Evolutionary conservation across 139 green algal species (phyloP).

Genomic region (Parachlorella kessleri): DNA sequence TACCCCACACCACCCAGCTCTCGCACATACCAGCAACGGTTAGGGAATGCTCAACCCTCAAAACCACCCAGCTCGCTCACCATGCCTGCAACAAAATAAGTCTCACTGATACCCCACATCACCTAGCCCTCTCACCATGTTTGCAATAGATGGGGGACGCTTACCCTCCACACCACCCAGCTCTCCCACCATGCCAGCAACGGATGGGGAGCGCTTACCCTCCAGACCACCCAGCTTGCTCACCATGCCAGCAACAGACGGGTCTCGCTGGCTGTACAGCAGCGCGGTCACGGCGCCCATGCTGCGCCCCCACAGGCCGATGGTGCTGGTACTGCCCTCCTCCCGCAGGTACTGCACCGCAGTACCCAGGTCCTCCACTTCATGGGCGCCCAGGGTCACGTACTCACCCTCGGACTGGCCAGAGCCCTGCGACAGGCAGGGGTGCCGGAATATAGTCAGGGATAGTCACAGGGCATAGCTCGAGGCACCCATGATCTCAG

Average conservation of each 20-base stretch:
- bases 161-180: too few relatives aligned
- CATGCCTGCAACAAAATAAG: too few relatives aligned
- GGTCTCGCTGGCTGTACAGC: conserved; percentile 77
- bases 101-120: too few relatives aligned
- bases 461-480: too few relatives aligned
- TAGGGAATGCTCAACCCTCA: conserved; percentile 70
- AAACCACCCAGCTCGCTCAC: too few relatives aligned
- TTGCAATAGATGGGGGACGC: too few relatives aligned
- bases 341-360: conserved; percentile 66
- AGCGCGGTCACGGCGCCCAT: conserved; percentile 97
- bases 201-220: conserved; percentile 60
- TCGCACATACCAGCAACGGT: conserved; percentile 73
- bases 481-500: too few relatives aligned
- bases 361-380: conserved; percentile 83
- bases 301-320: conserved; percentile 93
- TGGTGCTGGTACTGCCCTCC: conserved; percentile 55
- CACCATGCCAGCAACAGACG: conserved; percentile 75
- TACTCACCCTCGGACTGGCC: conserved; percentile 89
- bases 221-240: conserved; percentile 78
- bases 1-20: too few relatives aligned
- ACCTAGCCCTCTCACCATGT: too few relatives aligned
- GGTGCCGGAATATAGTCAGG: background rate
- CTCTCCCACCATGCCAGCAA: conserved; percentile 77
- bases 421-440: conserved; percentile 65
- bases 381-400: conserved; percentile 87